phyloP scores from a whole-genome alignment of 148 eudicot genomes.

The Vaccinium macrocarpon region DNA sequence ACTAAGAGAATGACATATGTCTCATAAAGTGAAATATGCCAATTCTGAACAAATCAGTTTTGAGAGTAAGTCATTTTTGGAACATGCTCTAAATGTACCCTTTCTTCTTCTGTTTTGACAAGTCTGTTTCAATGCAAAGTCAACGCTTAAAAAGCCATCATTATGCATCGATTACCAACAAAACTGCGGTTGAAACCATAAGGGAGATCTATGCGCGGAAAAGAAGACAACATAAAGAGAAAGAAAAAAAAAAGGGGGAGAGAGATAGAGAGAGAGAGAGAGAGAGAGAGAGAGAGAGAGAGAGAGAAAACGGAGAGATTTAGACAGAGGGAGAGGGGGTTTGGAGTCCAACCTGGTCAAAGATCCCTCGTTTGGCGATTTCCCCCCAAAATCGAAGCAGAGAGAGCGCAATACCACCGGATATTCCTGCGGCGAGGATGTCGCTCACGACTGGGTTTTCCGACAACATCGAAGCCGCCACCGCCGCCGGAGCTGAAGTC shows the following conservation, averaged over 20 bases:
- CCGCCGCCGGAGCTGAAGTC: conserved; percentile 1
- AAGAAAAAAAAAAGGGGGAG: not conserved
- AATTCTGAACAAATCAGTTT: no score
- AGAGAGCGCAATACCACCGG: conserved; percentile 42
- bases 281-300: not conserved
- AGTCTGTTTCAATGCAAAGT: not conserved
- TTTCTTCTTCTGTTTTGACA: no score
- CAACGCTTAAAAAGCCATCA: not conserved
- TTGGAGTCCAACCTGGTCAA: conserved; percentile 44
- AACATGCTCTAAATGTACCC: no score
- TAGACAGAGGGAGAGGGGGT: not conserved
- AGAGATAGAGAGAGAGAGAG: not conserved
- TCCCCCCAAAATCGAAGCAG: conserved; percentile 49
- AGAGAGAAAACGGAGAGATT: not conserved
- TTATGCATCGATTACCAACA: not conserved
- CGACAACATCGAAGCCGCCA: conserved; percentile 27
- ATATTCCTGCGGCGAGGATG: conserved; percentile 38
- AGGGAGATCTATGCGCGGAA: not conserved
- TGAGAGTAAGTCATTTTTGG: no score
- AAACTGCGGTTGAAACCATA: no score
- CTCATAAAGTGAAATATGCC: no score
- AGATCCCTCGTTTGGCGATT: conserved; percentile 47
- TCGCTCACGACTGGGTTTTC: conserved; percentile 37
- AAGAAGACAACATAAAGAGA: not conserved
- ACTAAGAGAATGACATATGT: no score